These are phyloP conservation scores for Aspergillus sp. DNA, from an alignment of 2,329 filamentous ascomycete species.

Conservation along the genomic window DNA sequence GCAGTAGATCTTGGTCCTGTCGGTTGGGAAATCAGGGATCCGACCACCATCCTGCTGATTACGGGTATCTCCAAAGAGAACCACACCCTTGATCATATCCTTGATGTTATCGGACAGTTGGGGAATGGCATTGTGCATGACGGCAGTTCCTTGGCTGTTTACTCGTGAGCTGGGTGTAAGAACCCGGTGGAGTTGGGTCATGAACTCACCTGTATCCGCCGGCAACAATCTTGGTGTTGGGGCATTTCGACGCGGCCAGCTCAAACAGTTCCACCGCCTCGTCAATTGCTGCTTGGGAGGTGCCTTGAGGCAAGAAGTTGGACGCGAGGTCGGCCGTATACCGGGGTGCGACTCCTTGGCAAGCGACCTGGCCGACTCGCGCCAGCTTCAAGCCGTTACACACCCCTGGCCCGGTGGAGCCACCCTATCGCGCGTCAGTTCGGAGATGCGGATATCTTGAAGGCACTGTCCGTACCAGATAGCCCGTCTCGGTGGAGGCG, in stretches of 20 bases:
- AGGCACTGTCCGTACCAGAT: background rate
- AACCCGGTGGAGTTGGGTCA: background rate
- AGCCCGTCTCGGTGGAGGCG: conserved; percentile 8
- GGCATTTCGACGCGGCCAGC: conserved; percentile 11
- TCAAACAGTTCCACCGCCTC: conserved; percentile 11
- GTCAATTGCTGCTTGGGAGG: conserved; percentile 6
- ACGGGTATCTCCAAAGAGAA: conserved; percentile 47
- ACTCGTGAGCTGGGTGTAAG: background rate
- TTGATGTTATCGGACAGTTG: conserved; percentile 29
- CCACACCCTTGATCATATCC: conserved; percentile 39
- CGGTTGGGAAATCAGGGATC: conserved; percentile 40
- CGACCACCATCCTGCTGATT: conserved; percentile 39
- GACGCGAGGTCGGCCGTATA: conserved; percentile 10
- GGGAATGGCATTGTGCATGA: conserved; percentile 41
- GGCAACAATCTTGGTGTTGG: conserved; percentile 12
- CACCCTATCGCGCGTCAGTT: background rate
- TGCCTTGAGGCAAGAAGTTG: conserved; percentile 13
- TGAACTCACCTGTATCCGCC: conserved; percentile 11
- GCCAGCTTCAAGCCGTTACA: conserved; percentile 4
- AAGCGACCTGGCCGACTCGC: conserved; percentile 6
- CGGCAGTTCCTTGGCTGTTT: conserved; percentile 42
- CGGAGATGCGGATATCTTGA: background rate
- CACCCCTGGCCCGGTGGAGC: conserved; percentile 6
- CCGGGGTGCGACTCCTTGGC: conserved; percentile 14
- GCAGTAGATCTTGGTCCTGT: conserved; percentile 50